Evolutionary conservation across 352 stramenopile species (phyloP), one percentile per base, ranked within the genome.

Genomic region (Phytophthora sp.): DNA sequence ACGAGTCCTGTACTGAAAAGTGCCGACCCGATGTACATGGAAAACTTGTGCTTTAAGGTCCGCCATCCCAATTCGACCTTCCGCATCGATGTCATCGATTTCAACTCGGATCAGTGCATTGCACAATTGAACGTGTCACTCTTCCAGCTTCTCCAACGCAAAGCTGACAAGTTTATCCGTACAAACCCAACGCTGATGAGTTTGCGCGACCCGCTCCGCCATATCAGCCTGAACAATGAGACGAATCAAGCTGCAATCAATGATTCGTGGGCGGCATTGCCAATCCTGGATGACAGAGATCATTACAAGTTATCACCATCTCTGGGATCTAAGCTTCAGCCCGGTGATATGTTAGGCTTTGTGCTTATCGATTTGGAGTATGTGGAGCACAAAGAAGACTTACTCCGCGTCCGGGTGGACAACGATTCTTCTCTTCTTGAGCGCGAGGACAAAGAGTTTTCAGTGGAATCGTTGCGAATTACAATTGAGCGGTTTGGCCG

Each of bases 1-100:
- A 94, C 88, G 0, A 94, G 82, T 39, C 86, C 87, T 8, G 88
- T 96, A 49, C 69, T 94, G 21, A 94, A 94, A 66, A 96, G 82
- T 51, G 88, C 88, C 0, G 86, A 96, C 44, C 88, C 88, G 9
- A 93, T 96, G 81, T 94, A 87, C 66, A 89, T 91, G 81, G 88
- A 96, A 39, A 76, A 76, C 7, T 69, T 93, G 45, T 96, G 88
- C 56, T 88, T 93, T 63, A 80, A 88, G 21, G 77, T 88, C 18
- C 69, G 74, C 12, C 71, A 82, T 21, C 78, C 82, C 8, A 88
- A 93, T 54, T 79, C 79, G 6, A 55, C 30, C 4, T 83, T 96
- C 33, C 77, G 73, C 6, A 75, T 96, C 24, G 83, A 96, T 49
- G 77, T 92, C 16, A 90, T 96, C 26, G 88, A 96, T 61, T 93